Base-by-base conservation (phyloP, 352 stramenopile genomes). In the Pythium rhizo-oryzae region DNA sequence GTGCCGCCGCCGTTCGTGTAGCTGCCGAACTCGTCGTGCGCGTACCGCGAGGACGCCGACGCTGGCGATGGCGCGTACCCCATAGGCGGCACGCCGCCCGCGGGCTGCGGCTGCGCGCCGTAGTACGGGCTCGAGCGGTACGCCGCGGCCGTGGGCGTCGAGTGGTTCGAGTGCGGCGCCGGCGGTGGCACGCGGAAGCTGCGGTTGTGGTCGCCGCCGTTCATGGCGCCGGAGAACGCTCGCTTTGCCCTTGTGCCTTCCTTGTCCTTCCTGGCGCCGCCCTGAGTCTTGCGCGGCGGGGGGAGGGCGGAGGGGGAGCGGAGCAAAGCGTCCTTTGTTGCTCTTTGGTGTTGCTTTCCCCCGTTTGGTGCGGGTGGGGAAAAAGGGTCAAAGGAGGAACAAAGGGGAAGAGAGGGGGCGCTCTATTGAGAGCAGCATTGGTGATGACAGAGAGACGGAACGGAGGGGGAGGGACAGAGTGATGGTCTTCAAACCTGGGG, bases 151-250 rank as follows among this genome's bases (percentile, higher is more conserved):
- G 62, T 68, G 7, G 62, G 62, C 50, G 62, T 68, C 39, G 62
- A 61, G 46, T 61, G 37, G n/a, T 52, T 54, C 21, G 59, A 59
- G n/a, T 44, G 30, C 28, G 37, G n/a, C n/a, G n/a, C n/a, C n/a
- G n/a, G 28, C 59, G 59, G 46, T 49, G 59, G 59, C 59, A 59
- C 59, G 49, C 59, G 59, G 49, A 59, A 66, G 59, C 59, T 66
- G 47, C 59, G 59, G 51, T 59, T 66, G 59, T 59, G 59, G 15
- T 59, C 59, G 59, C 59, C 55, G 55, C 49, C 54, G 33, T 65
- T 65, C 47, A 65, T 65, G n/a, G n/a, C n/a, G n/a, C n/a, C n/a
- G n/a, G n/a, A n/a, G n/a, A n/a, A n/a, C n/a, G n/a, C n/a, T n/a
- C n/a, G n/a, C n/a, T n/a, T n/a, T n/a, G n/a, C n/a, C n/a, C n/a